Conservation (phyloP, 768 basidiomycete species). For the Butyriboletus loyo region DNA sequence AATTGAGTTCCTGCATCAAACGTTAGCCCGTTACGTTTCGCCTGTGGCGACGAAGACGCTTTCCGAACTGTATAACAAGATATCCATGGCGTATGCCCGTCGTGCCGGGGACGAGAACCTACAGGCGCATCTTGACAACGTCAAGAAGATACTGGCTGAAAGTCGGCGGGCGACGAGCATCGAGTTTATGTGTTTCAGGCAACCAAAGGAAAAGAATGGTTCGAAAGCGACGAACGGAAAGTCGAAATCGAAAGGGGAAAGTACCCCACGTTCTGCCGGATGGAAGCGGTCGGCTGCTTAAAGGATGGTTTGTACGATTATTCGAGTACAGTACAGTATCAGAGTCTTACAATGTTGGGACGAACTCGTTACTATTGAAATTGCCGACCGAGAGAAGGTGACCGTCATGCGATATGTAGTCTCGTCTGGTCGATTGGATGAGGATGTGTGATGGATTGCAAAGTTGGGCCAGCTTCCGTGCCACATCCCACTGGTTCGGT, state of each 20-base stretch:
- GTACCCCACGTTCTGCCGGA: conserved; percentile 14
- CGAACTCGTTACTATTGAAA: too few relatives aligned
- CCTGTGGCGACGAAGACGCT: conserved; percentile 77
- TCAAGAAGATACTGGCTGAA: conserved; percentile 88
- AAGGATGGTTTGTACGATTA: not conserved
- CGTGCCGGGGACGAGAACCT: conserved; percentile 83
- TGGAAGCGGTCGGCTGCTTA: conserved; percentile 18
- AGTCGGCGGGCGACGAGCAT: conserved; percentile 88
- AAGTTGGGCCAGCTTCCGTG: too few relatives aligned
- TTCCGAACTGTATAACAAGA: conserved; percentile 90
- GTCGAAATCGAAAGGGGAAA: conserved; percentile 19
- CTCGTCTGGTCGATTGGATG: too few relatives aligned
- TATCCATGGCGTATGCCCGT: conserved; percentile 88
- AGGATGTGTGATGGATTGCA: too few relatives aligned
- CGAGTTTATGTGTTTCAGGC: conserved; percentile 92
- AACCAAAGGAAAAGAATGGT: conserved; percentile 47
- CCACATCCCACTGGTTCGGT: not conserved
- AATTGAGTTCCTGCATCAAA: conserved; percentile 99
- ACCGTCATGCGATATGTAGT: too few relatives aligned
- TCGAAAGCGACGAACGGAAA: conserved; percentile 16
- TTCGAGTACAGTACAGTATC: too few relatives aligned
- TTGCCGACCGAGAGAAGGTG: too few relatives aligned
- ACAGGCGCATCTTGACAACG: conserved; percentile 82
- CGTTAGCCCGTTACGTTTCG: conserved; percentile 84
- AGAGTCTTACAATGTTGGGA: too few relatives aligned